Evolutionary conservation across 176 grass and related monocot species (phyloP).

Genomic region (Tillandsia leiboldiana): DNA sequence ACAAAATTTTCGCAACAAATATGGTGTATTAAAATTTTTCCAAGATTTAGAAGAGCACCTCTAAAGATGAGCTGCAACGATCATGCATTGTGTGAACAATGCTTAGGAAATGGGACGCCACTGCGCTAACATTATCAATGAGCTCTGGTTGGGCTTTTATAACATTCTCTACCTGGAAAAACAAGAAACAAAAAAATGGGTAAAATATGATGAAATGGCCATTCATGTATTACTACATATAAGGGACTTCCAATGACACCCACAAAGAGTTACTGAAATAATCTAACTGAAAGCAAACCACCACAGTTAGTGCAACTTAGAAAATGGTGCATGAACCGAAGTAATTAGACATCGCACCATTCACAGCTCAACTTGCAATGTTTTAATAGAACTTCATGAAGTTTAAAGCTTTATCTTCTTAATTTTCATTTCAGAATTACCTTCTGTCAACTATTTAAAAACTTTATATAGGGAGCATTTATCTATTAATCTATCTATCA

Average conservation of each 20-base stretch:
- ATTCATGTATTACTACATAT: neutral
- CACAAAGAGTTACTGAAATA: neutral
- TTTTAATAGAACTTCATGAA: too few relatives aligned
- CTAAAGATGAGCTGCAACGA: slow-evolving; percentile 76
- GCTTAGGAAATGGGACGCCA: slow-evolving; percentile 56
- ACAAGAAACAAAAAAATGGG: slow-evolving; percentile 12
- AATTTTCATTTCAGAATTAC: too few relatives aligned
- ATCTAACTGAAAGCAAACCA: neutral
- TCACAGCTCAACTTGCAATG: neutral
- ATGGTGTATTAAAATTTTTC: neutral
- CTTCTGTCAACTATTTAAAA: too few relatives aligned
- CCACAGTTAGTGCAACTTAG: neutral
- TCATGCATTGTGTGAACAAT: slow-evolving; percentile 86
- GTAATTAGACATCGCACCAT: neutral
- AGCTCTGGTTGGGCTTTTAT: slow-evolving; percentile 59
- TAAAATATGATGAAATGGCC: neutral
- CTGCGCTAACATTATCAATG: slow-evolving; percentile 37
- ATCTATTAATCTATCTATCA: too few relatives aligned
- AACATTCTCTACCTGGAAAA: slow-evolving; percentile 75
- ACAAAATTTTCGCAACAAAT: neutral
- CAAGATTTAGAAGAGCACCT: slow-evolving; percentile 35
- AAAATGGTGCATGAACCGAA: neutral
- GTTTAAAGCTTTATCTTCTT: too few relatives aligned
- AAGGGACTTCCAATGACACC: neutral
- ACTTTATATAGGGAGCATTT: too few relatives aligned